A percentile compares a stretch with the other conserved stretches of the same genome.
Evolutionary conservation across 2,329 filamentous ascomycete genomes (phyloP).

Genomic region (Scytalidium lignicola): DNA sequence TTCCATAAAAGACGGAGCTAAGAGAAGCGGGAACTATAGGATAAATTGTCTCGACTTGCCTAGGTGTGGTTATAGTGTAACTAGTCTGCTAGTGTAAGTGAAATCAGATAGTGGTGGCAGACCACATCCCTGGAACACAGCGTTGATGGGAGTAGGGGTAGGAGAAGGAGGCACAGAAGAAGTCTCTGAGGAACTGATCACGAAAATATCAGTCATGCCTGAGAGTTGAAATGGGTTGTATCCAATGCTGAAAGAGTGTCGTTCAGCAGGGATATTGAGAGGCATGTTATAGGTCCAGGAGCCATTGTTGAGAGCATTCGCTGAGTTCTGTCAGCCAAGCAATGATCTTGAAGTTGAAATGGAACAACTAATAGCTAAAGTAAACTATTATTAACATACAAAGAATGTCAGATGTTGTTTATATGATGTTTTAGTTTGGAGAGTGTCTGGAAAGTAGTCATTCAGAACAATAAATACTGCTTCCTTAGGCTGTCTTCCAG

Average conservation of each 20-base stretch:
- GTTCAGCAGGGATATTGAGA: conserved; percentile 4
- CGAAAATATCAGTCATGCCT: conserved; percentile 8
- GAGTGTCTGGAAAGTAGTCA: conserved; percentile 5
- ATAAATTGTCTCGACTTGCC: conserved; percentile 7
- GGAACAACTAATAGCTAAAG: no score
- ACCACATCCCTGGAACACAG: conserved; percentile 10
- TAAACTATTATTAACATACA: conserved; percentile 3
- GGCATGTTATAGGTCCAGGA: conserved; percentile 11
- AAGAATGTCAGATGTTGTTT: conserved; percentile 6
- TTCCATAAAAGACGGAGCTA: conserved; percentile 7
- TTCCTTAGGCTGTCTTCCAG: conserved; percentile 7
- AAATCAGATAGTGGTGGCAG: conserved; percentile 9
- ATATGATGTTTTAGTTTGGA: conserved; percentile 8
- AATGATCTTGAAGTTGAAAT: no score
- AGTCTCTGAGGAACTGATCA: conserved; percentile 7
- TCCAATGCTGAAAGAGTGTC: conserved; percentile 12
- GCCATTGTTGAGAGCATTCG: conserved; percentile 13
- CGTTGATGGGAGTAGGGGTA: conserved; percentile 3
- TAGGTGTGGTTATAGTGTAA: conserved; percentile 6
- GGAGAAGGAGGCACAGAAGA: conserved; percentile 2
- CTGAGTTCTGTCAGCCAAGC: not conserved
- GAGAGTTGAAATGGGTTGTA: conserved; percentile 9
- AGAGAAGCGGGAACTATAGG: conserved; percentile 7
- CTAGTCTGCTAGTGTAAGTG: conserved; percentile 12
- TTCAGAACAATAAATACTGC: conserved; percentile 10